Percentiles rank a stretch among this genome's conserved stretches.
Conservation (phyloP, 768 basidiomycete genomes). For the Kwoniella europaea region DNA sequence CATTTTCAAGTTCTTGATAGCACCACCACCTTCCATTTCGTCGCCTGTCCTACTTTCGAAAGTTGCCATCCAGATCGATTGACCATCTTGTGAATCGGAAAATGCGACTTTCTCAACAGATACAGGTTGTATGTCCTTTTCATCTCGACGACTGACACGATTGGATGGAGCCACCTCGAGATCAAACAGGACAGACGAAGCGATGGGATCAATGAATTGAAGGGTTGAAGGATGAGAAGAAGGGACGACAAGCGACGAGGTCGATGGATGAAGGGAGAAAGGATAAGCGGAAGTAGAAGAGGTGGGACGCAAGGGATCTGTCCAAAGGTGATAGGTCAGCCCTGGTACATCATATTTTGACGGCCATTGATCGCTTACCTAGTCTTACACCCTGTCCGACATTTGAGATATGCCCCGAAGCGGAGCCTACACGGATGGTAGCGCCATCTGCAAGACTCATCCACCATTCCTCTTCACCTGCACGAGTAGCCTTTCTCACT, state of each 20-base stretch:
- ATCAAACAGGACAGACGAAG: constrained; percentile 76
- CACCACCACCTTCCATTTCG: constrained; percentile 68
- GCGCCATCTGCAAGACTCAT: constrained; percentile 81
- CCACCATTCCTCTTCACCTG: constrained; percentile 80
- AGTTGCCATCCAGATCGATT: constrained; percentile 91
- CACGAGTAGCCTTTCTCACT: constrained; percentile 59
- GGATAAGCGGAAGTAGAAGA: constrained; percentile 61
- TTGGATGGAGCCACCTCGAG: constrained; percentile 94
- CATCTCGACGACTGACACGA: constrained; percentile 79
- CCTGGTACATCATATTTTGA: constrained; percentile 66
- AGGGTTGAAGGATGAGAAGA: constrained; percentile 96
- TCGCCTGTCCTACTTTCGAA: constrained; percentile 76
- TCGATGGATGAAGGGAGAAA: constrained; percentile 74
- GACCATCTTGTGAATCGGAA: constrained; percentile 59
- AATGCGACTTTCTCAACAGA: constrained; percentile 74
- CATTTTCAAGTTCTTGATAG: constrained; percentile 76
- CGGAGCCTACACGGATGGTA: constrained; percentile 73
- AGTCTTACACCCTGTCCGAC: constrained; percentile 65
- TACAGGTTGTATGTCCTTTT: constrained; percentile 74
- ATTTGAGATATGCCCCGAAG: constrained; percentile 69
- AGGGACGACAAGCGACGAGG: constrained; percentile 80
- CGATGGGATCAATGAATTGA: constrained; percentile 80
- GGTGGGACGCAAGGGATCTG: constrained; percentile 69
- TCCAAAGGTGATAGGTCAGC: constrained; percentile 56
- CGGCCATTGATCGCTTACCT: constrained; percentile 66